Base-by-base conservation (phyloP, 2,329 filamentous ascomycete species). In the Bretziella fagacearum region DNA sequence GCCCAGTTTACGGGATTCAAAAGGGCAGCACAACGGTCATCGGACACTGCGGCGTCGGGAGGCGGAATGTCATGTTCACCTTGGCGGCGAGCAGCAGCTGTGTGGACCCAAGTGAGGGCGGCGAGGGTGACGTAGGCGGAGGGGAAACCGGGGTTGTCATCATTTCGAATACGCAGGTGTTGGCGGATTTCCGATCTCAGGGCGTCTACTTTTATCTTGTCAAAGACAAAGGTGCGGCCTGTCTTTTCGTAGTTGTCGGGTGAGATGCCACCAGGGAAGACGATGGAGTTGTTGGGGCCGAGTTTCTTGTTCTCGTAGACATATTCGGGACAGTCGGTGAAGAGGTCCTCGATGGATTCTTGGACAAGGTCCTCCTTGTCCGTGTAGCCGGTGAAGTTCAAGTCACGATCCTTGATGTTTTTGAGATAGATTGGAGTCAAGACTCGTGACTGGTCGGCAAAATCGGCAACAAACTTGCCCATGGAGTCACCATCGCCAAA, bases 1-100 rank as follows among this genome's bases (percentile, higher is more conserved):
- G 59, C 57, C 64, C 64, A 67, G 52, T 65, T 65, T 4, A 64
- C 63, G 44, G 64, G 64, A 33, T 64, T 63, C 54, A 63, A 60
- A 36, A 66, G 51, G 42, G 55, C 55, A 17, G 51, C 48, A 6
- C 51, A 26, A 13, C 43, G 44, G 3, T 30, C 30, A 51, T 30
- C 18, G 29, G 35, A 27, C 35, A 30, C n/a, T 6, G 25, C 15
- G 3, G 32, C 29, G 18, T 17, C 40, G 4, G 45, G 44, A 5
- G 45, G 32, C 32, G 22, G 6, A 10, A 40, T 45, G 13, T 45
- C 17, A 11, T 33, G 25, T 36, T 48, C 44, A 13, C 54, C 53
- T 4, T 49, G 33, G 18, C 57, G 52, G 10, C 64, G 60, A 2
- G 61, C 57, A n/a, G 54, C 56, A 11, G 61, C 59, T 36, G 63